A percentile compares a stretch with the other conserved stretches of the same genome.
phyloP scores from a whole-genome alignment of 2,329 filamentous ascomycete species.

The Penicillium sp. region DNA sequence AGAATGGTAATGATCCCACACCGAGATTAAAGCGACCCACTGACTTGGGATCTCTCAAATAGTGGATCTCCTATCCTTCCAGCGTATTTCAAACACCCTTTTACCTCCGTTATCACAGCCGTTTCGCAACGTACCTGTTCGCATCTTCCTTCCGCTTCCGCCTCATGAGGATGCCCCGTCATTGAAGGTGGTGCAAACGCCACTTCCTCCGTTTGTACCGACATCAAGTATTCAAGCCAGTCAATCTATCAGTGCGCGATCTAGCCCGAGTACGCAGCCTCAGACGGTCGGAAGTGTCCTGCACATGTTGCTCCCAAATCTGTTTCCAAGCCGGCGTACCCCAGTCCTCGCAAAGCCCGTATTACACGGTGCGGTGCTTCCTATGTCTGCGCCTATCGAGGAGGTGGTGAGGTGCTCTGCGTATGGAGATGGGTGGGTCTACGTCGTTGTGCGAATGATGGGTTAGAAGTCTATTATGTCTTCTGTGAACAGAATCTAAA shows the following conservation, averaged over 20 bases:
- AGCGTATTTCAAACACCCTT: slow-evolving; percentile 74
- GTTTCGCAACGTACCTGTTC: slow-evolving; percentile 80
- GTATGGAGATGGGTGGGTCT: slow-evolving; percentile 91
- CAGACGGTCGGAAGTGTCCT: slow-evolving; percentile 77
- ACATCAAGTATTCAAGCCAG: slow-evolving; percentile 25
- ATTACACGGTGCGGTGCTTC: slow-evolving; percentile 80
- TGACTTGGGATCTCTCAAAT: not conserved
- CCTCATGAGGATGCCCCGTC: slow-evolving; percentile 52
- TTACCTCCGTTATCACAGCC: slow-evolving; percentile 66
- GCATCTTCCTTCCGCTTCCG: slow-evolving; percentile 76
- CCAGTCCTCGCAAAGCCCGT: slow-evolving; percentile 81
- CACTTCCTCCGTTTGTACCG: slow-evolving; percentile 58
- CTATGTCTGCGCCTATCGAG: slow-evolving; percentile 75
- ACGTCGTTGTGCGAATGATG: slow-evolving; percentile 75
- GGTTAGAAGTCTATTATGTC: slow-evolving; percentile 23
- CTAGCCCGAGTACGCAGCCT: slow-evolving; percentile 46
- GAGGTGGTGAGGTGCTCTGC: slow-evolving; percentile 80
- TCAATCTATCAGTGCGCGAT: slow-evolving; percentile 18
- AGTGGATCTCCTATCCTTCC: slow-evolving; percentile 74
- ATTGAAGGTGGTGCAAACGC: slow-evolving; percentile 72
- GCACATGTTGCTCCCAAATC: slow-evolving; percentile 69
- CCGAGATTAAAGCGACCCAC: not conserved
- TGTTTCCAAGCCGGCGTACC: slow-evolving; percentile 86
- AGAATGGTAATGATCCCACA: slow-evolving; percentile 56
- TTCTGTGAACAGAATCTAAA: not conserved